Conservation (phyloP, 306 rosid species). For the Luffa acutangula region DNA sequence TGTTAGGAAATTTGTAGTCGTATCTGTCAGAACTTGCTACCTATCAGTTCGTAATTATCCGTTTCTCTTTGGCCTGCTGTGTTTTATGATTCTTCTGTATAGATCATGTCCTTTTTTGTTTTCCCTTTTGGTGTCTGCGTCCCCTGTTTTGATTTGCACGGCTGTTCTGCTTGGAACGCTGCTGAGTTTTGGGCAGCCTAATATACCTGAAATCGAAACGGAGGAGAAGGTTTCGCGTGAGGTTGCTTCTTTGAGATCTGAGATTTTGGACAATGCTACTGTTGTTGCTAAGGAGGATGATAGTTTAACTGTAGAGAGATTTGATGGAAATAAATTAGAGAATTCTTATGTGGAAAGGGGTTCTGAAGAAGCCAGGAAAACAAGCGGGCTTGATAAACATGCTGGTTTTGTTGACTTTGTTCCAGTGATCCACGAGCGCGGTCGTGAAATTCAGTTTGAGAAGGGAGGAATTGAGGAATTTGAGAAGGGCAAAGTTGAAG, state of each 20-base stretch:
- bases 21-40: slow-evolving; percentile 36
- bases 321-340: slow-evolving; percentile 29
- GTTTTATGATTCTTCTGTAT: slow-evolving; percentile 50
- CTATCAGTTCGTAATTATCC: slow-evolving; percentile 68
- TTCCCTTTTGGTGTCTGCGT: slow-evolving; percentile 64
- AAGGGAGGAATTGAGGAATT: slow-evolving; percentile 14
- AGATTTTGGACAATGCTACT: slow-evolving; percentile 38
- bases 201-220: slow-evolving; percentile 55
- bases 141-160: slow-evolving; percentile 90
- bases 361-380: slow-evolving; percentile 21
- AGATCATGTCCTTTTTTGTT: slow-evolving; percentile 58
- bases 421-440: slow-evolving; percentile 24
- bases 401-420: slow-evolving; percentile 28
- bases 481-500: slow-evolving; percentile 15
- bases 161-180: slow-evolving; percentile 93
- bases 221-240: slow-evolving; percentile 36
- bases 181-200: slow-evolving; percentile 75
- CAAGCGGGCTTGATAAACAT: slow-evolving; percentile 22
- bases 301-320: slow-evolving; percentile 41
- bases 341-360: slow-evolving; percentile 32
- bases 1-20: slow-evolving; percentile 34
- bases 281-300: slow-evolving; percentile 39
- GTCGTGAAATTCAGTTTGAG: slow-evolving; percentile 19
- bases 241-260: slow-evolving; percentile 39
- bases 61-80: slow-evolving; percentile 46